phyloP scores from a whole-genome alignment of 495 filamentous ascomycete species.

The Neurospora sublineolata region DNA sequence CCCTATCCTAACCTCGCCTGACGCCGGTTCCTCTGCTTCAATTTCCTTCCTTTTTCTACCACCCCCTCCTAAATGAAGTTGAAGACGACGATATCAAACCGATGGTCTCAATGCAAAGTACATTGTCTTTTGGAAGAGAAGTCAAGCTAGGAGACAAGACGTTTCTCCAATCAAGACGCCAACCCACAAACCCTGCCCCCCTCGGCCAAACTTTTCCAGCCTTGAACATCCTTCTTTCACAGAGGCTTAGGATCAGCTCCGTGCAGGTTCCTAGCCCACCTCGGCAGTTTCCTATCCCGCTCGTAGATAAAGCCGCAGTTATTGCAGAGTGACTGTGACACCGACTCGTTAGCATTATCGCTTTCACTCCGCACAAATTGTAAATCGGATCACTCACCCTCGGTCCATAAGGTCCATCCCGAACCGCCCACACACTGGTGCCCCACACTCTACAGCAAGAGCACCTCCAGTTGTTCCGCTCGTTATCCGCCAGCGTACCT shows the following conservation, averaged over 20 bases:
- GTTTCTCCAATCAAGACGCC: background rate
- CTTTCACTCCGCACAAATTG: background rate
- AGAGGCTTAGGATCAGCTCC: slow-evolving; percentile 23
- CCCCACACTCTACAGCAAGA: slow-evolving; percentile 83
- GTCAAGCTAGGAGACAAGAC: background rate
- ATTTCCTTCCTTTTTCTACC: background rate
- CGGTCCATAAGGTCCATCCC: slow-evolving; percentile 78
- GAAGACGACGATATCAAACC: background rate
- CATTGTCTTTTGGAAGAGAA: background rate
- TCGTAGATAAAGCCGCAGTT: slow-evolving; percentile 89
- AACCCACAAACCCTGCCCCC: background rate
- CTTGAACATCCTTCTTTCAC: background rate
- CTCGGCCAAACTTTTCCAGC: background rate
- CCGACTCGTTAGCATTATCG: slow-evolving; percentile 3
- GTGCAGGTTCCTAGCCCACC: slow-evolving; percentile 74
- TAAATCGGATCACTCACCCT: slow-evolving; percentile 48
- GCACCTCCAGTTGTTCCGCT: slow-evolving; percentile 81
- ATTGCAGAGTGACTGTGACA: slow-evolving; percentile 70
- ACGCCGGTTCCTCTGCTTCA: background rate
- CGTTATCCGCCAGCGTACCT: slow-evolving; percentile 63
- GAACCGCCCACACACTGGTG: slow-evolving; percentile 81
- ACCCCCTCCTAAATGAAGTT: background rate
- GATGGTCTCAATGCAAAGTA: background rate
- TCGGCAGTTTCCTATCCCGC: slow-evolving; percentile 71
- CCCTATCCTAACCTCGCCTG: background rate